Evolutionary conservation across 306 rosid species (phyloP).

Genomic region (Fagus sylvatica): DNA sequence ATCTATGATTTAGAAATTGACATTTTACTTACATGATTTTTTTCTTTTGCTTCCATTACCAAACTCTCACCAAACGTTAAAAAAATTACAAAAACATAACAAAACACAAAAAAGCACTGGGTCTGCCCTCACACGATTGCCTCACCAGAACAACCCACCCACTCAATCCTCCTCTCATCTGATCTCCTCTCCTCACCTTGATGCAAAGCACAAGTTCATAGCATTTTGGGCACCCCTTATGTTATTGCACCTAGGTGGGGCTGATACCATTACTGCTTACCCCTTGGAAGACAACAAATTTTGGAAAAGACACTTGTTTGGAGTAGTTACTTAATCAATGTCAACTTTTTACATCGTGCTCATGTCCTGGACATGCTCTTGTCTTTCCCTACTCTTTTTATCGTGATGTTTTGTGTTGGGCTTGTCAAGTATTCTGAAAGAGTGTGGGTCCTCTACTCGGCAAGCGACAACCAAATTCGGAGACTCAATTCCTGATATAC

Average conservation of each 20-base stretch:
- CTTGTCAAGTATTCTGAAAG: conserved; percentile 38
- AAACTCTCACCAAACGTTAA: too few relatives aligned
- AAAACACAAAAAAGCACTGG: too few relatives aligned
- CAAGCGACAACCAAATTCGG: conserved; percentile 32
- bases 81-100: too few relatives aligned
- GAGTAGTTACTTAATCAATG: conserved; percentile 5
- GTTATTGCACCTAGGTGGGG: conserved; percentile 48
- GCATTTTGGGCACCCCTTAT: conserved; percentile 47
- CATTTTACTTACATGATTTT: too few relatives aligned
- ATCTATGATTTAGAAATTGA: too few relatives aligned
- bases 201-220: conserved; percentile 2
- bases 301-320: conserved; percentile 31
- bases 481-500: conserved; percentile 8
- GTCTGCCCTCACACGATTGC: too few relatives aligned
- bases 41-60: too few relatives aligned
- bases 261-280: conserved; percentile 40
- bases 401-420: conserved; percentile 29
- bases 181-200: too few relatives aligned
- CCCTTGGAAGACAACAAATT: conserved; percentile 39
- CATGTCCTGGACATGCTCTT: conserved; percentile 2
- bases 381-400: not conserved
- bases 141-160: too few relatives aligned
- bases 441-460: conserved; percentile 31
- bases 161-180: too few relatives aligned
- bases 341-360: conserved; percentile 15